These are phyloP conservation scores for Nakazawaea wickerhamii DNA, from an alignment of 805 yeast species.

Conservation along the genomic window DNA sequence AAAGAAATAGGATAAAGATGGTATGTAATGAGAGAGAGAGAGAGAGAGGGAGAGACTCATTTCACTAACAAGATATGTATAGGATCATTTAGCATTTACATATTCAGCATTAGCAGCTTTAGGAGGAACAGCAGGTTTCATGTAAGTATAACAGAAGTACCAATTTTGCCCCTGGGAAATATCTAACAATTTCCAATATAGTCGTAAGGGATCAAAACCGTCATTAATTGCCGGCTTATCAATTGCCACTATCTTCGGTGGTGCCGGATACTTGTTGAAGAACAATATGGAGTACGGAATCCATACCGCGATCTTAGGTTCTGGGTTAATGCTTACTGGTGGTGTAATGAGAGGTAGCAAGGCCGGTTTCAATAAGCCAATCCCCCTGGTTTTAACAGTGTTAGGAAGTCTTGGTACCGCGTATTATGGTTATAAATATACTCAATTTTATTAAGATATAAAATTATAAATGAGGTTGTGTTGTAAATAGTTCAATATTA, in stretches of 20 bases:
- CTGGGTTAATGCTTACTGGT: slow-evolving; percentile 59
- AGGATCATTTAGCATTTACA: slow-evolving; percentile 77
- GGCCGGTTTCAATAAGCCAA: slow-evolving; percentile 58
- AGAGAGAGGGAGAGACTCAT: too few relatives aligned
- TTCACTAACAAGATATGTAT: neutral
- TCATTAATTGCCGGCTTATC: slow-evolving; percentile 74
- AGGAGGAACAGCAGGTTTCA: slow-evolving; percentile 69
- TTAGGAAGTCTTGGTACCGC: slow-evolving; percentile 60
- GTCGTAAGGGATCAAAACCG: slow-evolving; percentile 67
- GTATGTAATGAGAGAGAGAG: neutral
- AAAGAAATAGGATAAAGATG: neutral
- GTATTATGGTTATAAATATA: slow-evolving; percentile 72
- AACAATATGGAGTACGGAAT: slow-evolving; percentile 76
- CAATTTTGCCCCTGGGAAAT: neutral
- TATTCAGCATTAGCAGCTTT: slow-evolving; percentile 61
- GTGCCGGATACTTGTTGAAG: slow-evolving; percentile 69
- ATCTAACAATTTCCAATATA: slow-evolving; percentile 14
- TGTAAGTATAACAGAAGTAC: slow-evolving; percentile 33
- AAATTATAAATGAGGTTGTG: neutral
- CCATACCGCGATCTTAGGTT: slow-evolving; percentile 71
- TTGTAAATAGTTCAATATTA: neutral
- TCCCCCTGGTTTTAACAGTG: slow-evolving; percentile 61
- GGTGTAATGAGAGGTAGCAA: slow-evolving; percentile 68
- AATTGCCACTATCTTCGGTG: slow-evolving; percentile 54
- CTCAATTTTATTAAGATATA: slow-evolving; percentile 48